Percentiles rank a stretch among this genome's conserved stretches.
Conservation (phyloP, 495 filamentous ascomycete genomes). For the Podospora appendiculata region DNA sequence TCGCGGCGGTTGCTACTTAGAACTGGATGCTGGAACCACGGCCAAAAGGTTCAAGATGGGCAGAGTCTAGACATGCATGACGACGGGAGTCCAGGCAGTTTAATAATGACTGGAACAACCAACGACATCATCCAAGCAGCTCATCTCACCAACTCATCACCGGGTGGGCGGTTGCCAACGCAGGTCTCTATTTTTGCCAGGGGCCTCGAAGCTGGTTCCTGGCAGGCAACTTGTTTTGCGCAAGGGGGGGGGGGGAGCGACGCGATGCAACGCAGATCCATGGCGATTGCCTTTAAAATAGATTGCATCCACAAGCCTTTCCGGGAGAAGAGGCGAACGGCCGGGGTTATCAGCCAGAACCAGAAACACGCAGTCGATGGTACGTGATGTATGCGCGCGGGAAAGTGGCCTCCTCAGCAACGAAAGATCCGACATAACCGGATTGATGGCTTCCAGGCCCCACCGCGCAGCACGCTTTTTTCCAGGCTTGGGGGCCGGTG, state of each 20-base stretch:
- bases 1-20: constrained; percentile 3
- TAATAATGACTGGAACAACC: not conserved
- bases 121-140: not conserved
- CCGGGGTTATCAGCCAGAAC: not conserved
- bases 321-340: not conserved
- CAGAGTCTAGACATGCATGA: not conserved
- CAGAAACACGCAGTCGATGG: not conserved
- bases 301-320: not conserved
- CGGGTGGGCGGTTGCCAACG: not conserved
- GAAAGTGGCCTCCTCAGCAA: not conserved
- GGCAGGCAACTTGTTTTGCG: not conserved
- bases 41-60: not conserved
- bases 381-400: not conserved
- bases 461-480: not conserved
- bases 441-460: not conserved
- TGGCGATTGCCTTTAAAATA: not conserved
- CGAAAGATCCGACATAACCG: not conserved
- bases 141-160: not conserved
- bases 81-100: not conserved
- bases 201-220: not conserved
- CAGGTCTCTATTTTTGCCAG: no score
- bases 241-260: not conserved
- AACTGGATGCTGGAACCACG: not conserved
- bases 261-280: constrained; percentile 1
- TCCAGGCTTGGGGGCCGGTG: not conserved